Base-by-base conservation (phyloP, 169 alveolate species). In the Prorocentrum cordatum region DNA sequence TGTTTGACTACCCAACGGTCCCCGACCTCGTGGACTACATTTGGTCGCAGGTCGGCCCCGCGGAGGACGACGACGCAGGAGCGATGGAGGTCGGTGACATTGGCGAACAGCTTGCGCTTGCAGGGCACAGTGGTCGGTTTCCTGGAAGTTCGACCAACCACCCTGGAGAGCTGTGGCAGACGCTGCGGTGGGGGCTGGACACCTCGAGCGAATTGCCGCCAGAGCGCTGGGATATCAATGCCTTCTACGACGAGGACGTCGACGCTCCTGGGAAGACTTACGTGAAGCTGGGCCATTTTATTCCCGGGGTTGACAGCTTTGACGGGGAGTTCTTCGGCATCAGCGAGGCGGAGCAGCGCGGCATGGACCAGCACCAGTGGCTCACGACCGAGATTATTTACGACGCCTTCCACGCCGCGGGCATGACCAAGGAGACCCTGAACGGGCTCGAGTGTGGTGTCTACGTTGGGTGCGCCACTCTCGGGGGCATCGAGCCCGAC, bases 321-420 rank as follows among this genome's bases (percentile, higher is more conserved):
- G 91, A 82, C 29, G 91, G 91, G 9, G 91, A 61, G 36, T 82
- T 82, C 91, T 82, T 82, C n/a, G 91, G 91, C 1, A 68, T 82
- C 70, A 64, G 80, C 77, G 91, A 82, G 58, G 54, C 54, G 77
- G 91, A 82, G 36, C 91, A 82, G 68, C 79, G 91, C 10, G 91
- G 91, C 68, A 82, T 82, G 91, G 96, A 94, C 64, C 96, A 95
- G 6, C 96, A 93, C 70, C 96, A 94, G 86, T 84, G 96, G 77
- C 91, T 93, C 24, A 82, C 94, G 14, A 71, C 93, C 50, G 95
- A 94, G 86, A 92, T 88, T 33, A 88, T 94, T 59, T 94, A 93
- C 92, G 95, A 93, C 86, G 92, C 94, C 67, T 72, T 94, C 91
- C 86, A 68, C 68, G 89, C 92, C 45, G 84, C 94, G 35, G 96